Evolutionary conservation across 1,284 basidiomycete species (phyloP), one percentile per base, ranked within the genome.

Genomic region (Tilletia setariae): DNA sequence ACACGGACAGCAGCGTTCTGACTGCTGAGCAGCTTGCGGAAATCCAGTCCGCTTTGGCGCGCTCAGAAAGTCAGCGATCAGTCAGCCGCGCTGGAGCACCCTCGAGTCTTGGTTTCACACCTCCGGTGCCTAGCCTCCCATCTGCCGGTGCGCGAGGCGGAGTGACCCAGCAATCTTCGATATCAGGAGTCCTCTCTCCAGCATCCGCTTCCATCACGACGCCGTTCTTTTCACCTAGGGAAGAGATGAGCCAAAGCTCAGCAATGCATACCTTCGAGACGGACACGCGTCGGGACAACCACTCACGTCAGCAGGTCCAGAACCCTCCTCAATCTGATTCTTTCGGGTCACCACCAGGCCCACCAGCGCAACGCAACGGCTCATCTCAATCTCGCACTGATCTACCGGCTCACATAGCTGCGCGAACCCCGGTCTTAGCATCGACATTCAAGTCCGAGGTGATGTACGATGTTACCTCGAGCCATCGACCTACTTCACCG

Each of bases 401-500:
- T 61, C 16, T 30, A 7, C 23, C 28, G 16, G 35, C 56, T 25
- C 56, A 61, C 56, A 61, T 61, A 8, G 56, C 56, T 19, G 56
- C 56, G n/a, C 28, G 30, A 19, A 61, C 56, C 8, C 56, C 56
- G 7, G 56, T 61, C 13, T 16, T 61, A 30, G 56, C 56, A n/a
- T 61, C 56, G 2, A 30, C 56, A 13, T 61, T 61, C 28, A 61
- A 61, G 15, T 61, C 56, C 13, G 74, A 74, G 13, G 78, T 79
- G 43, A 74, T 76, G 76, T 79, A 79, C 70, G 78, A 79, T 44
- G 78, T 79, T 35, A 79, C 78, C 11, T 71, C 72, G 13, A 76
- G 75, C 42, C 78, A 79, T 56, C 72, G 78, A 9, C 78, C 78
- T 19, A 78, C 74, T 1, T 79, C 78, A 13, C 76, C 76, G 2